Evolutionary conservation across 2,329 filamentous ascomycete genomes (phyloP), one percentile per base, ranked within the genome.

Genomic region (Samsoniella hepiali): DNA sequence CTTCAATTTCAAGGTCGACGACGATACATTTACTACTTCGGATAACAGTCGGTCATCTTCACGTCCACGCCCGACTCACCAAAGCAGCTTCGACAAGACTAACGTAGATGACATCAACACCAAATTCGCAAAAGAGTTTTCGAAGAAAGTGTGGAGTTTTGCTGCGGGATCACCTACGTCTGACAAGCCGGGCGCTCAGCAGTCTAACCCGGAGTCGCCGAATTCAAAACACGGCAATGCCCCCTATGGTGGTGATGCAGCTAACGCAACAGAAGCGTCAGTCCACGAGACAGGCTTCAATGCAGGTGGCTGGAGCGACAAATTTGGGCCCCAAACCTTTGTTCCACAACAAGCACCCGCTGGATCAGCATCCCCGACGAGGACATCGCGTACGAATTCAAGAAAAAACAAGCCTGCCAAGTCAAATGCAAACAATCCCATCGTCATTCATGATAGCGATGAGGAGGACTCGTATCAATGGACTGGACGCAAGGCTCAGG

Each of bases 51-150:
- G n/a, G 17, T 63, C 60, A 34, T 29, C 60, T 17, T 63, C 60
- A 31, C 50, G 11, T 68, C 69, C 38, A 72, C 76, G 6, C 72
- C 74, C 10, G 17, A 70, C 76, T n/a, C 70, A 74, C 27, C 73
- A 71, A 42, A 72, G 76, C 49, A 72, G 72, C 3, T 84, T 86
- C 65, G 70, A 76, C 45, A 80, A 79, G 65, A 81, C 74, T 63
- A 87, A 82, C 68, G 76, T 82, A 27, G 84, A 88, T 63, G 84
- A 82, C 58, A 88, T 88, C 67, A 85, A 86, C 72, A 88, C 85
- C 22, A 82, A 76, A 45, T 88, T 88, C 72, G 80, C 80, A 27
- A 76, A 82, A 4, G 79, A 81, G 15, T 80, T 85, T 27, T 72
- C 75, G 50, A 67, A 75, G 5, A 73, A 75, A 40, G 72, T 75